These are phyloP conservation scores for Gonapodya sp. DNA, from an alignment of 192 early-diverging fungal genomes.

Conservation along the genomic window DNA sequence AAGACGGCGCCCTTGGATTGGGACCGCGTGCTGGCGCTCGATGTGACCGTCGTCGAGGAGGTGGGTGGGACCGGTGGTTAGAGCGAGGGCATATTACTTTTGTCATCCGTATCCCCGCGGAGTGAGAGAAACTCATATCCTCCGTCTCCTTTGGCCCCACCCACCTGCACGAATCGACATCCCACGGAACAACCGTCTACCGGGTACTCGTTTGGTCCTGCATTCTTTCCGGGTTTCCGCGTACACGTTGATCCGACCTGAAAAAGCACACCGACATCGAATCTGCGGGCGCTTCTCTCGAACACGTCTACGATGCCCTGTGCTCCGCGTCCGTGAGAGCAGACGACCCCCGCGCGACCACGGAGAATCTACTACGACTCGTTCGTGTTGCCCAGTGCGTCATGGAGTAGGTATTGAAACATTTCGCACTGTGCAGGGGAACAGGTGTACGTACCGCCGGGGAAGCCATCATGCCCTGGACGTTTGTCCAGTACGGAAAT, in stretches of 20 bases:
- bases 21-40: not conserved
- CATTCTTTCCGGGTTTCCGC: too few species aligned
- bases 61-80: not conserved
- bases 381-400: not conserved
- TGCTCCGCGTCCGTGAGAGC: not conserved
- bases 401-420: not conserved
- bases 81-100: too few species aligned
- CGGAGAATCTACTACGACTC: not conserved
- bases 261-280: not conserved
- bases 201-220: too few species aligned
- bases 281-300: not conserved
- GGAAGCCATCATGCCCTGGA: not conserved
- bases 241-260: too few species aligned
- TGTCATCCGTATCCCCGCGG: too few species aligned
- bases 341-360: not conserved
- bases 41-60: not conserved
- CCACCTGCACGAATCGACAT: too few species aligned
- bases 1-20: not conserved
- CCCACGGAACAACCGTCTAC: too few species aligned
- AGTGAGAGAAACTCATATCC: too few species aligned
- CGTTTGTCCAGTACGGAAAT: too few species aligned
- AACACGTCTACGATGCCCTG: not conserved
- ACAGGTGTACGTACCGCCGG: not conserved
- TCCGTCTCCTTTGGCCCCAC: too few species aligned
- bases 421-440: too few species aligned